Conservation (phyloP, 257 asterid species). For the Rauvolfia tetraphylla region DNA sequence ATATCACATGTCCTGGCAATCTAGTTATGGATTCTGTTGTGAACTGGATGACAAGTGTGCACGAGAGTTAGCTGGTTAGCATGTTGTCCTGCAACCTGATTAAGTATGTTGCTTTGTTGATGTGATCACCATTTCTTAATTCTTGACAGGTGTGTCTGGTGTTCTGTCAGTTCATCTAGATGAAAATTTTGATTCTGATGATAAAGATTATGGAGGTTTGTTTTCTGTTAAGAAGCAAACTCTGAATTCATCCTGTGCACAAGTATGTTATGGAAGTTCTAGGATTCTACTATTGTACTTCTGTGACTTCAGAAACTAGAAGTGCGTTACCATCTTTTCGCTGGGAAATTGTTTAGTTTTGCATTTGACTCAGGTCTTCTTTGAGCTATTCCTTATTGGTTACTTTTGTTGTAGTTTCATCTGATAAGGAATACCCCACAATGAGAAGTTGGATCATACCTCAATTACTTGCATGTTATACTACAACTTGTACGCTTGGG, state of each 20-base stretch:
- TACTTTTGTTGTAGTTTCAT: background rate
- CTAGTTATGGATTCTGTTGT: constrained; percentile 83
- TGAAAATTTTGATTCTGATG: constrained; percentile 54
- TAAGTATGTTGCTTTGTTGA: constrained; percentile 6
- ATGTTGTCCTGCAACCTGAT: constrained; percentile 11
- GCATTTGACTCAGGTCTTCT: background rate
- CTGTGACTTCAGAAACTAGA: background rate
- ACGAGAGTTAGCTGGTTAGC: constrained; percentile 69
- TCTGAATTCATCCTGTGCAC: background rate
- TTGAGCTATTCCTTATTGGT: background rate
- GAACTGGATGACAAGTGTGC: constrained; percentile 75
- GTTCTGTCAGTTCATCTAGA: constrained; percentile 67
- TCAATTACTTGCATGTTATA: background rate
- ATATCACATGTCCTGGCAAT: constrained; percentile 70
- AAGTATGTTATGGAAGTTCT: background rate
- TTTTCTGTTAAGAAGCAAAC: background rate
- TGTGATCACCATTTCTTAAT: constrained; percentile 7
- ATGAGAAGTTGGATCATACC: background rate
- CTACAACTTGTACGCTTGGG: background rate
- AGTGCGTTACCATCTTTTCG: background rate
- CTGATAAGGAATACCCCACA: background rate
- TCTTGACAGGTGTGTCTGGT: constrained; percentile 62
- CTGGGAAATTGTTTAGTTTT: background rate
- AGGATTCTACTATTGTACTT: background rate
- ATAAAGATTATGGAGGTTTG: constrained; percentile 74